Base-by-base conservation (phyloP, 371 early-diverging fungal genomes). In the Mortierella sp. region DNA sequence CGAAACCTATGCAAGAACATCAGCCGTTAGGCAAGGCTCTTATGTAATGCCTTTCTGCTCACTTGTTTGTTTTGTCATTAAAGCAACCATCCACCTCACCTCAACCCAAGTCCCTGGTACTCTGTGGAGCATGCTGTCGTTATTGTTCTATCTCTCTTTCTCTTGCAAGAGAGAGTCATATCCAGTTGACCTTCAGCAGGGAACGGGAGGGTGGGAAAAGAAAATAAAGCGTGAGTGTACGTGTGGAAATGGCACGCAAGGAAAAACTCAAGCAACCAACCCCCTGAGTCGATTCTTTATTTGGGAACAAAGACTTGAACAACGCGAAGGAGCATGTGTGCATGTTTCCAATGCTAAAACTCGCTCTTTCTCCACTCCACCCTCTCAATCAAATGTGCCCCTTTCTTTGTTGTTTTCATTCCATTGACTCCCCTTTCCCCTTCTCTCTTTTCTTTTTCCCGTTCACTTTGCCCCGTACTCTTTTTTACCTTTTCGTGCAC, bases 341-440 rank as follows among this genome's bases (percentile, higher is more conserved):
- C 13, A 24, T 40, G 31, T 44, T 40, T 44, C 69, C 72, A 40
- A 46, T 69, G 5, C 75, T 40, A 40, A 2, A 40, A 40, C 2
- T 71, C 57, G 26, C 34, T 55, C 16, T 14, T 16, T 16, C 59
- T 31, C 31, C 59, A 21, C 55, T 48, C 53, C 37, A 34, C 69
- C 71, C n/a, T 72, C 28, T 46, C 51, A 48, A 50, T 59, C 75
- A 76, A 64, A 72, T 78, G n/a, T 34, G 73, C 82, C 78, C 79
- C 75, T 69, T 78, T 74, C 72, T 43, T 46, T 34, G 57, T 75
- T 74, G 67, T 69, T 69, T 80, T 72, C 21, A 48, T 73, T 51
- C 59, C 70, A 8, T 78, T 69, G n/a, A 54, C 51, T 55, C 40
- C 37, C 43, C 19, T 69, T 54, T 31, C 59, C 16, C 53, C 59